Conservation (phyloP, 106 monocot species). For the Acanthochlamys bracteata region DNA sequence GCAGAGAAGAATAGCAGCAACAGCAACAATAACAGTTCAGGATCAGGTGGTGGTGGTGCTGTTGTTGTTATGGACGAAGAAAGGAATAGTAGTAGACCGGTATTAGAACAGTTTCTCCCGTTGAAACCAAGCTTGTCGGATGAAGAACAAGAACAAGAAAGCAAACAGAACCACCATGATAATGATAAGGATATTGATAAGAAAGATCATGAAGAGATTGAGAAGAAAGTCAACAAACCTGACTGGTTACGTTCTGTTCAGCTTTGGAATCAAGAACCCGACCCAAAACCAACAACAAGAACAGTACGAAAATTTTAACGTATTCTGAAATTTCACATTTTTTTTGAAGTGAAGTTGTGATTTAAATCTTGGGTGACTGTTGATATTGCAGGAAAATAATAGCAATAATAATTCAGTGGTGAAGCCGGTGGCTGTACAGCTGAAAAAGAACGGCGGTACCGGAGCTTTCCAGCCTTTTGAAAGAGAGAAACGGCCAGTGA, state of each 20-base stretch:
- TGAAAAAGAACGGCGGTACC: conserved; percentile 1
- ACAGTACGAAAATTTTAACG: no score
- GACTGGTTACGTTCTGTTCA: conserved; percentile 68
- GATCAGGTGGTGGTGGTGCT: no score
- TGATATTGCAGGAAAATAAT: background rate
- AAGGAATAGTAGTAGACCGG: conserved; percentile 7
- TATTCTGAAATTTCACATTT: background rate
- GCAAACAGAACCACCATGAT: background rate
- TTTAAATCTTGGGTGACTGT: background rate
- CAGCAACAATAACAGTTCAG: conserved; percentile 10
- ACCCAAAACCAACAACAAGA: background rate
- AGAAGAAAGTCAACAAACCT: conserved; percentile 24
- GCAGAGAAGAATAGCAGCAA: conserved; percentile 1
- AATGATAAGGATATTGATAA: no score
- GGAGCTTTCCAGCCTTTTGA: conserved; percentile 60
- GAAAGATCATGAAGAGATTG: background rate
- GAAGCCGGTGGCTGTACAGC: conserved; percentile 4
- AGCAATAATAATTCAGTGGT: background rate
- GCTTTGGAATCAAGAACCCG: conserved; percentile 40
- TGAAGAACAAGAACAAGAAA: conserved; percentile 11
- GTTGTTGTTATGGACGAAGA: no score
- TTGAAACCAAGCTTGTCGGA: conserved; percentile 29
- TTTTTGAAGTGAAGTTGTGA: background rate
- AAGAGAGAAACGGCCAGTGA: conserved; percentile 23
- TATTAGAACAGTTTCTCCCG: conserved; percentile 68